These are phyloP conservation scores for Hyphodiscus hymeniophilus DNA, from an alignment of 495 filamentous ascomycete genomes.

Conservation along the genomic window DNA sequence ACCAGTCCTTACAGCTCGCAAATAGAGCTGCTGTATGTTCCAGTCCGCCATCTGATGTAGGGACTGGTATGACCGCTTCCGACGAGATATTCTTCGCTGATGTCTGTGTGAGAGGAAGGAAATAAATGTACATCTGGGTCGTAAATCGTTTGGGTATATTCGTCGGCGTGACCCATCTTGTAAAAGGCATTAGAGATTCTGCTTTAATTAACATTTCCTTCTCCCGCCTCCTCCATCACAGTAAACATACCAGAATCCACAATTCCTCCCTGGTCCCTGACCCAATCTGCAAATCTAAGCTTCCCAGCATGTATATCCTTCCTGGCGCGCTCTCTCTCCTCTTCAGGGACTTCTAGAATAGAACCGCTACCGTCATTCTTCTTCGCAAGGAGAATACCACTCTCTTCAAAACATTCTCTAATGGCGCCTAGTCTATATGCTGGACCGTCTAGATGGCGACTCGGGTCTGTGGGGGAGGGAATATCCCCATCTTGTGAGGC, in stretches of 20 bases:
- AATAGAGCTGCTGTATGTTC: slow-evolving; percentile 83
- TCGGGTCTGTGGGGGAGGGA: slow-evolving; percentile 33
- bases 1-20: slow-evolving; percentile 58
- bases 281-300: slow-evolving; percentile 57
- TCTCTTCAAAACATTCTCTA: slow-evolving; percentile 91
- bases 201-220: neutral
- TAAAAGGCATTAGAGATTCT: slow-evolving; percentile 73
- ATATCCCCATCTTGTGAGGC: slow-evolving; percentile 58
- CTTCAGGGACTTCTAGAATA: slow-evolving; percentile 48
- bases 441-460: slow-evolving; percentile 56
- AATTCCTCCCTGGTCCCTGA: slow-evolving; percentile 49
- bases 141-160: slow-evolving; percentile 67
- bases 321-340: slow-evolving; percentile 56
- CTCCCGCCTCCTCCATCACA: neutral
- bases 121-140: slow-evolving; percentile 94
- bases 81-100: slow-evolving; percentile 27
- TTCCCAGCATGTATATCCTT: slow-evolving; percentile 53
- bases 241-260: slow-evolving; percentile 52
- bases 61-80: slow-evolving; percentile 41
- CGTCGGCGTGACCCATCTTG: slow-evolving; percentile 81
- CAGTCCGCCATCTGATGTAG: slow-evolving; percentile 74
- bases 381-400: slow-evolving; percentile 75
- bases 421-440: slow-evolving; percentile 74
- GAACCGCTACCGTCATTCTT: slow-evolving; percentile 27
- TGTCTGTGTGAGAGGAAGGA: slow-evolving; percentile 60